Evolutionary conservation across 148 eudicot genomes (phyloP).

Genomic region (Fagopyrum homotropicum): DNA sequence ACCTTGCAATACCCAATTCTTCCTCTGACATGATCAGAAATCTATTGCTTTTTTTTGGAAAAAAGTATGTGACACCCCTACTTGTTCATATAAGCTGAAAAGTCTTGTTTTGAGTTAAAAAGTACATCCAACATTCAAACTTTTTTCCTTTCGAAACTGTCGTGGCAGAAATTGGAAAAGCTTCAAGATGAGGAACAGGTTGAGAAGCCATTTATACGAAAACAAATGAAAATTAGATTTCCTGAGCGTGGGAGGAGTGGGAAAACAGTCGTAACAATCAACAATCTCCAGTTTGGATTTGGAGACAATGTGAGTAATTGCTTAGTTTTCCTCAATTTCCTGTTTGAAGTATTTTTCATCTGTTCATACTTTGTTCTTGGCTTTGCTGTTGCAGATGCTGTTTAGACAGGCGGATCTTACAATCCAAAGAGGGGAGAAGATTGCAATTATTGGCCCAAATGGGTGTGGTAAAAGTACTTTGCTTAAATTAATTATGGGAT

Average conservation of each 20-base stretch:
- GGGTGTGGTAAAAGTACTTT: constrained; percentile 97
- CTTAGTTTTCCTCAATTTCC: background rate
- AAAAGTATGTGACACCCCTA: too few species aligned
- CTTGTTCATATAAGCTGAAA: background rate
- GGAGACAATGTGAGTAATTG: constrained; percentile 54
- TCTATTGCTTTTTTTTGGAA: too few species aligned
- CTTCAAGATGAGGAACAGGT: constrained; percentile 85
- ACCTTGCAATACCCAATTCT: background rate
- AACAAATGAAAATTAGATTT: constrained; percentile 92
- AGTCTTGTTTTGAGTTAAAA: background rate
- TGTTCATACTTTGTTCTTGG: constrained; percentile 11
- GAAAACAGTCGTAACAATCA: constrained; percentile 55
- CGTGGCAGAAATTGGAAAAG: constrained; percentile 74
- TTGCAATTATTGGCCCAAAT: constrained; percentile 93
- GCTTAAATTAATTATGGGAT: constrained; percentile 79
- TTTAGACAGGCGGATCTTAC: constrained; percentile 65
- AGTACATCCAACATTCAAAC: background rate
- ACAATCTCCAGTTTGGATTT: constrained; percentile 63
- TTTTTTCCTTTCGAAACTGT: background rate
- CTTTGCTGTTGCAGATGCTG: constrained; percentile 46
- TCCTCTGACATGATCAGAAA: background rate
- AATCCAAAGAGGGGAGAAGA: constrained; percentile 85
- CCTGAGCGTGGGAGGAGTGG: constrained; percentile 97
- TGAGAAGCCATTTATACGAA: constrained; percentile 92
- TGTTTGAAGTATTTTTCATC: background rate